Evolutionary conservation across 2,329 filamentous ascomycete genomes (phyloP), one percentile per base, ranked within the genome.

Genomic region (Macrophomina phaseolina): DNA sequence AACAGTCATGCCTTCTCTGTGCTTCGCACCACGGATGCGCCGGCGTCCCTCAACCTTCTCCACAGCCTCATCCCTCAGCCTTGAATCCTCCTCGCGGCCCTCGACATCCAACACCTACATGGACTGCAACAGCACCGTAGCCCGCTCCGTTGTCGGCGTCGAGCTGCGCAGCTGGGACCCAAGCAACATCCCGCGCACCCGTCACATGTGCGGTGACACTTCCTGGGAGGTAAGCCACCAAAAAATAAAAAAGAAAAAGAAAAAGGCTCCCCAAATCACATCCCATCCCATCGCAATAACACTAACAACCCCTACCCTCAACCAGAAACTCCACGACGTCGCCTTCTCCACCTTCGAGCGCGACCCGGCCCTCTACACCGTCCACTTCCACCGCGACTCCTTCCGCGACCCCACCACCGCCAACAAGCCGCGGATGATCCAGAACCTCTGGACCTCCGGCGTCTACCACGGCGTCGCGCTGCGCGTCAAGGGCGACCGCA

Each of bases 51-150:
- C 73, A 11, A 75, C 75, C 73, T 73, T 14, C 14, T 34, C 30
- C 51, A n/a, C 51, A 53, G 28, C 34, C 23, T 14, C 12, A 30
- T 51, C 11, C 48, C 30, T 14, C 48, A 28, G 42, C 48, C 12
- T 23, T 11, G 28, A 51, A 23, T 16, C 23, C 11, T 30, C 11
- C 48, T 11, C 2, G 2, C 23, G 23, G 23, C 73, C 69, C 70
- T 77, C 63, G 77, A 76, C 68, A 71, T 77, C 38, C 73, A 75
- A 67, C 73, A 73, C 67, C 66, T 71, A 8, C 72, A 73, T 49
- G 67, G 34, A 56, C 14, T 23, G 18, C 53, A 42, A 42, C 34
- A 23, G 16, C 34, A 40, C 11, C n/a, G 23, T 14, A 1, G 36
- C 34, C 34, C 53, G 53, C 53, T 28, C 40, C 23, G 5, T 18